Conservation (phyloP, 2,329 filamentous ascomycete genomes). For the Raffaelea ambrosiae region DNA sequence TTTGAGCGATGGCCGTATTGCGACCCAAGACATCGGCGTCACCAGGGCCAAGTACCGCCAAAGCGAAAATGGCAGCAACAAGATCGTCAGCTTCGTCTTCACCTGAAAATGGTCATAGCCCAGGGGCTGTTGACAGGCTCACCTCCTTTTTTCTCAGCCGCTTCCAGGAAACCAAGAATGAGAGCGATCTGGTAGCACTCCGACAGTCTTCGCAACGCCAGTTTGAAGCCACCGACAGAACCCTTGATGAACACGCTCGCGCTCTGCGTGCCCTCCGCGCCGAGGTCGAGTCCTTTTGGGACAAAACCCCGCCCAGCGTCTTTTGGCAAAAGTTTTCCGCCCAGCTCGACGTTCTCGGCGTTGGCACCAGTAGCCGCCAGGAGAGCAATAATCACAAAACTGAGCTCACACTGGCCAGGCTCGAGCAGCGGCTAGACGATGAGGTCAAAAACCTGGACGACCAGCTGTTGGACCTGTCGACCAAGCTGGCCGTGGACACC, state of each 20-base stretch:
- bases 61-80: neutral
- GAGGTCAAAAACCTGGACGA: constrained; percentile 9
- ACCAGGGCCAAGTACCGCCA: no score
- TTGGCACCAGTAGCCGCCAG: no score
- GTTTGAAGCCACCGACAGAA: constrained; percentile 11
- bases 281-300: constrained; percentile 10
- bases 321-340: constrained; percentile 10
- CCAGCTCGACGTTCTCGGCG: constrained; percentile 7
- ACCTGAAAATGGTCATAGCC: neutral
- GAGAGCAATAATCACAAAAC: constrained; percentile 4
- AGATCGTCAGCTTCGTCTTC: neutral
- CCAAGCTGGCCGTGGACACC: constrained; percentile 7
- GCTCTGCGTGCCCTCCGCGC: constrained; percentile 1
- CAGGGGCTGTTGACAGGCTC: constrained; percentile 7
- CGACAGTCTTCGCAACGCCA: constrained; percentile 8
- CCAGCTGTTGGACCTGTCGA: constrained; percentile 9
- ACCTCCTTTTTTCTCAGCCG: constrained; percentile 10
- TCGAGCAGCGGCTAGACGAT: constrained; percentile 12
- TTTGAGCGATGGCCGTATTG: no score
- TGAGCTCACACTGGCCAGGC: constrained; percentile 6
- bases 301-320: constrained; percentile 7
- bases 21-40: no score
- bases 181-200: constrained; percentile 3
- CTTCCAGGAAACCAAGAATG: constrained; percentile 10
- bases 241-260: constrained; percentile 4